Evolutionary conservation across 2,329 filamentous ascomycete genomes (phyloP).

Genomic region (Furcasterigmium sp.): DNA sequence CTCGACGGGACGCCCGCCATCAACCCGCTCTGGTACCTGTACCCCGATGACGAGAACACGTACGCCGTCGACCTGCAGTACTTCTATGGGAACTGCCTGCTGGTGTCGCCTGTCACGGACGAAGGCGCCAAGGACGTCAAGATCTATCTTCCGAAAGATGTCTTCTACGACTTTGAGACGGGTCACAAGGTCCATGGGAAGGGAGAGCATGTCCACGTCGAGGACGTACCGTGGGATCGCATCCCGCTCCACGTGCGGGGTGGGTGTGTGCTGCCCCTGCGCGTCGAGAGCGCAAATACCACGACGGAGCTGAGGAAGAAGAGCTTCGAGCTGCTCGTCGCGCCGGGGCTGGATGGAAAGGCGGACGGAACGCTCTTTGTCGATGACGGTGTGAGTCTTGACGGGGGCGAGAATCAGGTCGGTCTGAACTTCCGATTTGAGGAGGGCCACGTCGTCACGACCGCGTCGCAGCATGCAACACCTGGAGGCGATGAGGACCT

Average conservation of each 20-base stretch:
- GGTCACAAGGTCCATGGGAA: slow-evolving; percentile 42
- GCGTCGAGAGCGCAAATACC: slow-evolving; percentile 59
- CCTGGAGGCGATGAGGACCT: not conserved
- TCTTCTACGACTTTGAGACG: slow-evolving; percentile 82
- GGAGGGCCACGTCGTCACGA: not conserved
- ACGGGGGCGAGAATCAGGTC: slow-evolving; percentile 6
- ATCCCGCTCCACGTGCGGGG: slow-evolving; percentile 70
- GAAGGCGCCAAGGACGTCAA: slow-evolving; percentile 56
- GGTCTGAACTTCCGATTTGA: not conserved
- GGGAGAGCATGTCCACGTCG: slow-evolving; percentile 16
- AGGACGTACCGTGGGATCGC: slow-evolving; percentile 20
- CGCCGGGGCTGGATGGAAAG: slow-evolving; percentile 46
- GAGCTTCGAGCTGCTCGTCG: slow-evolving; percentile 62
- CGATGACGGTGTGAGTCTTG: slow-evolving; percentile 68
- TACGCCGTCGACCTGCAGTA: slow-evolving; percentile 67
- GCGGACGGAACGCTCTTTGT: slow-evolving; percentile 63
- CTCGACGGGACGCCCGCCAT: slow-evolving; percentile 64
- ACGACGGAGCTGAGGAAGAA: slow-evolving; percentile 57
- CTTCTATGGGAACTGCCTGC: slow-evolving; percentile 59
- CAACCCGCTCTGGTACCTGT: slow-evolving; percentile 70
- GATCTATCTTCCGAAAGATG: slow-evolving; percentile 65
- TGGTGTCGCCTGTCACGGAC: slow-evolving; percentile 63
- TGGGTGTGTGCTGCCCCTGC: slow-evolving; percentile 60
- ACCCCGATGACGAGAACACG: slow-evolving; percentile 64
- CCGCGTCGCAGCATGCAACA: not conserved